Percentiles rank a stretch among this genome's conserved stretches.
Conservation (phyloP, 345 rosid species). For the Lumnitzera littorea region DNA sequence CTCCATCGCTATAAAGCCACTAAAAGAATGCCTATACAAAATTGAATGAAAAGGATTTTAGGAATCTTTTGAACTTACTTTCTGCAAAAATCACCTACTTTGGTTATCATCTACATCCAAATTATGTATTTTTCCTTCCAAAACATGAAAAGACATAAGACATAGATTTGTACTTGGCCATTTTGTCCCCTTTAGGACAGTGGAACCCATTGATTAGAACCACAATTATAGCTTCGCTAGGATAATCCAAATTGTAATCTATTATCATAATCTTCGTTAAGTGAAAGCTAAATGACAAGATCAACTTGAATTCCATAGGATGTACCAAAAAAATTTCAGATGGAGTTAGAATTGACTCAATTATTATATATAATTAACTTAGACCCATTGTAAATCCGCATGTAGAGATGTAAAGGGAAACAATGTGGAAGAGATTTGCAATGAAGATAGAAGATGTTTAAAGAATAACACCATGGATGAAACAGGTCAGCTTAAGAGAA, state of each 20-base stretch:
- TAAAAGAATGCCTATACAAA: conserved; percentile 45
- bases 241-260: conserved; percentile 37
- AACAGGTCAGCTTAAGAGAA: no score
- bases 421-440: no score
- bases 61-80: conserved; percentile 40
- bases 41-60: conserved; percentile 29
- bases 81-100: conserved; percentile 18
- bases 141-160: background rate
- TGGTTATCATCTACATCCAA: background rate
- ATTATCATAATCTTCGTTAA: conserved; percentile 35
- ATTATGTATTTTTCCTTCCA: no score
- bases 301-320: no score
- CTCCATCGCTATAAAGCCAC: conserved; percentile 40
- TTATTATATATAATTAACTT: no score
- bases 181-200: conserved; percentile 27
- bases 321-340: no score
- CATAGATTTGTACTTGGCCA: conserved; percentile 28
- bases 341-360: conserved; percentile 81
- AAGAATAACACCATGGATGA: no score
- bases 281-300: no score
- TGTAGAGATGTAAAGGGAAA: no score
- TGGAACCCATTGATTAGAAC: conserved; percentile 50
- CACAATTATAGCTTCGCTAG: conserved; percentile 44
- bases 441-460: no score
- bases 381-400: no score